A percentile compares a stretch with the other conserved stretches of the same genome.
Evolutionary conservation across 768 basidiomycete species (phyloP).

Genomic region (Russula dissimulans): DNA sequence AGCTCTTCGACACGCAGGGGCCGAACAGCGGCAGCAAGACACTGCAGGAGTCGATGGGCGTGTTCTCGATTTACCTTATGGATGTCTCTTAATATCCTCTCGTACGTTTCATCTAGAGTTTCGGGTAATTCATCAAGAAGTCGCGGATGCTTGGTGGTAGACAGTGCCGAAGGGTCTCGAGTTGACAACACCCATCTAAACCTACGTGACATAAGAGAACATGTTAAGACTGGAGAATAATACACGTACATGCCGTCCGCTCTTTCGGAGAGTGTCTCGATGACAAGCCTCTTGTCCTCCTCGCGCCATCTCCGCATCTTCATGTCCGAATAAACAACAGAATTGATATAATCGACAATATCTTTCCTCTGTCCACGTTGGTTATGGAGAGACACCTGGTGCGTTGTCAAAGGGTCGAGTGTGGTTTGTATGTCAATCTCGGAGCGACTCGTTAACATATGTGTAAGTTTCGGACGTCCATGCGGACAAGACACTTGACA

Average conservation of each 20-base stretch:
- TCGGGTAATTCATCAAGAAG: no score
- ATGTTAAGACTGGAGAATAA: background rate
- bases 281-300: background rate
- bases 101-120: no score
- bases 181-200: background rate
- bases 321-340: background rate
- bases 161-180: background rate
- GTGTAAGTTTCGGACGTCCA: background rate
- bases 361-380: background rate
- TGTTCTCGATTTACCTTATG: no score
- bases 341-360: background rate
- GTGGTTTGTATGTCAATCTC: background rate
- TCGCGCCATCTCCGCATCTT: background rate
- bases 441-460: background rate
- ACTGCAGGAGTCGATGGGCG: no score
- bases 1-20: no score
- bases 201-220: background rate
- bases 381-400: background rate
- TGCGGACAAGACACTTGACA: background rate
- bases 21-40: no score
- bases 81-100: no score
- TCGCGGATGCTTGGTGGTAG: no score
- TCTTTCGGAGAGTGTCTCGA: background rate
- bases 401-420: background rate
- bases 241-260: background rate